phyloP scores from a whole-genome alignment of 352 stramenopile species.

The Lagenidium sp. region DNA sequence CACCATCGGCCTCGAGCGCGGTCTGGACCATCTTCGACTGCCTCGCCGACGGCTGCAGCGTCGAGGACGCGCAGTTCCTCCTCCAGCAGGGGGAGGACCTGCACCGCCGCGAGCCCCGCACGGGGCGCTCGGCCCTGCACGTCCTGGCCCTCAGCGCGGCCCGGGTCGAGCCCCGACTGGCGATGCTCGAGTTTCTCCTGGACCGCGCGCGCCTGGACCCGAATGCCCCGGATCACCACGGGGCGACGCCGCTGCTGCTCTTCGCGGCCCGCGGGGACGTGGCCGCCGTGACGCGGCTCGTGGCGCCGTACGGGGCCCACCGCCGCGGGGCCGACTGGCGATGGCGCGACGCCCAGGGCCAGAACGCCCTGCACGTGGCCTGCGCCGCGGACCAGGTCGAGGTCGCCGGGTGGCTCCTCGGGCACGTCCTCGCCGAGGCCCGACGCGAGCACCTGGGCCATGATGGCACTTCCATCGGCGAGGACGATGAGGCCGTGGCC shows the following conservation, averaged over 20 bases:
- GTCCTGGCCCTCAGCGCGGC: conserved; percentile 49
- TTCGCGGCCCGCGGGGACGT: conserved; percentile 38
- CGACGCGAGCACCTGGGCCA: neutral
- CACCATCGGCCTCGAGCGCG: neutral
- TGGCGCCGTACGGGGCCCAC: too few relatives aligned
- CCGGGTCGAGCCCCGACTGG: conserved; percentile 24
- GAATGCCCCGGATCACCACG: conserved; percentile 26
- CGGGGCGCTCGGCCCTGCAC: conserved; percentile 39
- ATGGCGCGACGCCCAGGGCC: conserved; percentile 15
- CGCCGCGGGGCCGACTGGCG: conserved; percentile 11
- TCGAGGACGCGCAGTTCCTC: conserved; percentile 49
- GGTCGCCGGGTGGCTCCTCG: conserved; percentile 29
- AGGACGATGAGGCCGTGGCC: neutral
- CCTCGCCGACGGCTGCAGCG: conserved; percentile 35
- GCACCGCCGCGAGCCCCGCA: conserved; percentile 22
- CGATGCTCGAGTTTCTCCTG: conserved; percentile 51
- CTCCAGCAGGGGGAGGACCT: conserved; percentile 32
- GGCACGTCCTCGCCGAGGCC: conserved; percentile 14
- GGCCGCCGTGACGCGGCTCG: conserved; percentile 19
- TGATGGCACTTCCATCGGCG: too few relatives aligned
- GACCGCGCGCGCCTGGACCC: conserved; percentile 22
- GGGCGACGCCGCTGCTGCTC: conserved; percentile 42
- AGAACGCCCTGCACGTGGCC: conserved; percentile 47
- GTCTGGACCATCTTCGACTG: conserved; percentile 41
- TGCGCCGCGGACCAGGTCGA: conserved; percentile 59